Evolutionary conservation across 805 yeast species (phyloP).

Genomic region (Trichomonascus vanleenenianus): DNA sequence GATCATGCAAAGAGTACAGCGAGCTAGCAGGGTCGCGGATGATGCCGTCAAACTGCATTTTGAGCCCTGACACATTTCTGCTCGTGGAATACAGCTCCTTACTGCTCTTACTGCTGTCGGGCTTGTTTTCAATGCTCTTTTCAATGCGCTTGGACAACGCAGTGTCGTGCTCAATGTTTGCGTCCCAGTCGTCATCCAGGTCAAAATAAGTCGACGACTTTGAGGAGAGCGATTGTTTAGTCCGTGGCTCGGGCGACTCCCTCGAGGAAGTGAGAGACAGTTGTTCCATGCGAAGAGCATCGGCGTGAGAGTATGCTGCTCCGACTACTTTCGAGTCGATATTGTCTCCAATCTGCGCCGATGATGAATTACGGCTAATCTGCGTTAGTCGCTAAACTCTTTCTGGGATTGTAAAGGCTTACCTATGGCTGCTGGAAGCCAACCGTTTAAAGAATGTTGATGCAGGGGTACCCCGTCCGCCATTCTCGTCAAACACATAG

Average conservation of each 20-base stretch:
- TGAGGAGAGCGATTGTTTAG: too few species aligned
- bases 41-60: constrained; percentile 20
- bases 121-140: constrained; percentile 20
- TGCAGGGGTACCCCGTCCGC: constrained; percentile 57
- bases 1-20: constrained; percentile 20
- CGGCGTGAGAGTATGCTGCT: constrained; percentile 51
- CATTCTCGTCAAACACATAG: constrained; percentile 59
- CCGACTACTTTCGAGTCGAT: constrained; percentile 40
- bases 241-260: not conserved
- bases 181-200: constrained; percentile 92
- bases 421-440: constrained; percentile 19
- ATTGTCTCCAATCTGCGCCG: too few species aligned
- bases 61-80: constrained; percentile 8
- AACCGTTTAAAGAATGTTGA: constrained; percentile 41
- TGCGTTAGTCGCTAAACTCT: too few species aligned
- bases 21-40: constrained; percentile 23
- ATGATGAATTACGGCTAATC: too few species aligned
- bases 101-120: constrained; percentile 9
- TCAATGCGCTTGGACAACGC: constrained; percentile 9
- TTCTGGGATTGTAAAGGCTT: too few species aligned
- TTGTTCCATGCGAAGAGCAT: constrained; percentile 20
- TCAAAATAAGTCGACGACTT: constrained; percentile 42
- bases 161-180: constrained; percentile 43
- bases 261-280: constrained; percentile 1
- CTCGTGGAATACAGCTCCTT: constrained; percentile 1